Percentiles rank a stretch among this genome's conserved stretches.
These are phyloP conservation scores for Pseudogymnoascus sp. DNA, from an alignment of 2,329 filamentous ascomycete species.

Conservation along the genomic window DNA sequence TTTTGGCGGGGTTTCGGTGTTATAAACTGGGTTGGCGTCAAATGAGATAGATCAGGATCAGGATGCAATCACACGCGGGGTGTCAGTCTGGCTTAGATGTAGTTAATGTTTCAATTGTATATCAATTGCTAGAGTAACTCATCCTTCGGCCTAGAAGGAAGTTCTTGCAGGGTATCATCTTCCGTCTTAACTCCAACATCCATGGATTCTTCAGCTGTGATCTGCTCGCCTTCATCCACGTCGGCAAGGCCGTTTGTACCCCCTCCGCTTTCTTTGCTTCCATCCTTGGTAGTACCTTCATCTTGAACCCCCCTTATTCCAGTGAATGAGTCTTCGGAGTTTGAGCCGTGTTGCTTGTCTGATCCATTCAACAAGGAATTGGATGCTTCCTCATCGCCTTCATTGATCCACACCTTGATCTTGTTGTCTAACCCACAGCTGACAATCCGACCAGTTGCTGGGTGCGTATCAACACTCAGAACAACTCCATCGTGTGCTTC, in stretches of 20 bases:
- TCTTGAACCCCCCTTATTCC: neutral
- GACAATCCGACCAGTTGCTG: slow-evolving; percentile 42
- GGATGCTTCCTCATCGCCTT: slow-evolving; percentile 18
- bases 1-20: neutral
- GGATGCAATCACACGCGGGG: neutral
- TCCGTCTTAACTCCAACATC: neutral
- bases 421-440: slow-evolving; percentile 56
- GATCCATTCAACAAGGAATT: neutral
- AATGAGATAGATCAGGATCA: neutral
- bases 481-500: slow-evolving; percentile 47
- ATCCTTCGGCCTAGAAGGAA: slow-evolving; percentile 3
- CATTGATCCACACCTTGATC: slow-evolving; percentile 52
- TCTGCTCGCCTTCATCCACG: neutral
- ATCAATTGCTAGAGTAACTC: neutral
- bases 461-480: slow-evolving; percentile 59
- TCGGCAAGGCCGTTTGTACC: neutral
- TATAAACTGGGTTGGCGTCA: neutral
- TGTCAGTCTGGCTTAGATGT: neutral
- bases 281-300: neutral
- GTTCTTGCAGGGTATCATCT: slow-evolving; percentile 3
- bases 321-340: neutral
- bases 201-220: neutral
- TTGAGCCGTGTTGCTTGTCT: neutral
- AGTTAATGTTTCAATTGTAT: neutral
- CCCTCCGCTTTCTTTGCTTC: neutral